phyloP scores from a whole-genome alignment of 108 stramenopile genomes.

The Chaetoceros tenuissimus region DNA sequence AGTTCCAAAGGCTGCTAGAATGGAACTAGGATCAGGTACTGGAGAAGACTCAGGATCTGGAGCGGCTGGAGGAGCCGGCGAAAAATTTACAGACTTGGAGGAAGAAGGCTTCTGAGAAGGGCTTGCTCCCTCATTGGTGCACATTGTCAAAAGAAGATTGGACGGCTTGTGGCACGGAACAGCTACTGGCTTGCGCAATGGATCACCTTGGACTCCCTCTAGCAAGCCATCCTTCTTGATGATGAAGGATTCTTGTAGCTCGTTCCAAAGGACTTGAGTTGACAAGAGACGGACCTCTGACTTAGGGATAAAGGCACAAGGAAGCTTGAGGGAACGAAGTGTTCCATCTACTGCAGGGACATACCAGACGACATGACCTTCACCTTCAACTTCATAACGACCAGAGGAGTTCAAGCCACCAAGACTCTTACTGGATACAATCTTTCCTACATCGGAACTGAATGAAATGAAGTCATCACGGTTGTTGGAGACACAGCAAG shows the following conservation, averaged over 20 bases:
- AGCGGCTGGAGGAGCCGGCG: neutral
- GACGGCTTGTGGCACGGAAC: neutral
- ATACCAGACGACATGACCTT: neutral
- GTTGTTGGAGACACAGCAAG: neutral
- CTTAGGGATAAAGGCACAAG: neutral
- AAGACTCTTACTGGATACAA: neutral
- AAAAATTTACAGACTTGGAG: no score
- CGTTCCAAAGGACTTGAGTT: neutral
- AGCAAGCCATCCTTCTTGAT: neutral
- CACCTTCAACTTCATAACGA: neutral
- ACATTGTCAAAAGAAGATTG: neutral
- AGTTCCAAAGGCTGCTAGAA: neutral
- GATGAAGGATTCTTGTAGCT: neutral
- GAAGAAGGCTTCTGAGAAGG: neutral
- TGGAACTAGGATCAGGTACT: neutral
- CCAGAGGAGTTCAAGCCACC: neutral
- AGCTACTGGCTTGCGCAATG: neutral
- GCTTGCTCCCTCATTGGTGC: no score
- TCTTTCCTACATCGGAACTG: neutral
- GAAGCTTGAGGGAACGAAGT: neutral
- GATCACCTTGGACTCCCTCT: neutral
- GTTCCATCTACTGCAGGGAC: neutral
- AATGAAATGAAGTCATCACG: neutral
- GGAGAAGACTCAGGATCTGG: neutral
- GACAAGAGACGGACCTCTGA: neutral